Conservation (phyloP, 306 rosid genomes). For the Lathyrus sativus region DNA sequence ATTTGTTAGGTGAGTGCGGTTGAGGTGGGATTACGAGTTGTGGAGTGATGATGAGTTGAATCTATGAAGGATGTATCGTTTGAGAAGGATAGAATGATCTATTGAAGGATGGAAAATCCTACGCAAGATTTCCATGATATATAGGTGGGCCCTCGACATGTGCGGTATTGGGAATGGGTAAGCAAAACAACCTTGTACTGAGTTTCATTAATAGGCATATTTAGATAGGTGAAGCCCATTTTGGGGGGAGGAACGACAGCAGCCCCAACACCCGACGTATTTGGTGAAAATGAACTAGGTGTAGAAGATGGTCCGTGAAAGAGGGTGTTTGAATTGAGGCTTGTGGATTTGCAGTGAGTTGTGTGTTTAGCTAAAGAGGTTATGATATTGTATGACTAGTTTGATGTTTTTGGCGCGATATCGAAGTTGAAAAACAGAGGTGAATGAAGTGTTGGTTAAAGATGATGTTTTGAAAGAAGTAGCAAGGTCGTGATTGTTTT, state of each 20-base stretch:
- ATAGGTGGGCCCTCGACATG: slow-evolving; percentile 83
- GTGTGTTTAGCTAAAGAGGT: no score
- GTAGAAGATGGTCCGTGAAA: slow-evolving; percentile 46
- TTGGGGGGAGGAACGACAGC: slow-evolving; percentile 57
- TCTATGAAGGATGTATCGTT: slow-evolving; percentile 84
- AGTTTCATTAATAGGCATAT: slow-evolving; percentile 69
- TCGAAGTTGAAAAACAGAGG: no score
- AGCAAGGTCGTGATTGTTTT: no score
- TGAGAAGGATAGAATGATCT: slow-evolving; percentile 83
- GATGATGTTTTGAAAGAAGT: no score
- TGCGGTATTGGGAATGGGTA: slow-evolving; percentile 83
- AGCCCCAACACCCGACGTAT: slow-evolving; percentile 47
- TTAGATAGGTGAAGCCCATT: slow-evolving; percentile 84
- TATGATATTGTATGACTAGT: no score
- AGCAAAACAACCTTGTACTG: slow-evolving; percentile 83
- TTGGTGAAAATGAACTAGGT: slow-evolving; percentile 36
- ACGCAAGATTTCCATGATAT: slow-evolving; percentile 76
- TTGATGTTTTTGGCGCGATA: no score
- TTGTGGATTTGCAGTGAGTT: no score
- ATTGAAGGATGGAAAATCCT: slow-evolving; percentile 71
- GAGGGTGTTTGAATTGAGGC: no score
- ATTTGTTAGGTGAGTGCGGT: no score
- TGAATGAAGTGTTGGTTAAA: no score
- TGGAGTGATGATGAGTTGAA: no score
- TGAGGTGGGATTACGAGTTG: no score